Conservation (phyloP, 176 grass and related monocot species). For the Zoysia japonica region DNA sequence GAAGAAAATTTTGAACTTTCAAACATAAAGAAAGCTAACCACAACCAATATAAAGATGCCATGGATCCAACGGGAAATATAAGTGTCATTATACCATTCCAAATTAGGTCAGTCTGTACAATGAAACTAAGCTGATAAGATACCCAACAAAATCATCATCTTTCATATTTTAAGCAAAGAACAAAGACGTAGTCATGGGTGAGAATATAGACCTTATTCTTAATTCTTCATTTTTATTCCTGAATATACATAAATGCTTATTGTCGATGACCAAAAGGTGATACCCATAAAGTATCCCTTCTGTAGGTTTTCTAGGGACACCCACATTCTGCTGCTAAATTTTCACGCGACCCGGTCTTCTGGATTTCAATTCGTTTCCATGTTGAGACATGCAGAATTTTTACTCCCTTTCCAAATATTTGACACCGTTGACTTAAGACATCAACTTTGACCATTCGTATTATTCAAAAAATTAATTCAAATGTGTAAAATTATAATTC, state of each 20-base stretch:
- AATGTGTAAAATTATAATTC: no score
- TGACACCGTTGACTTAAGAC: no score
- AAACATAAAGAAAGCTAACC: not conserved
- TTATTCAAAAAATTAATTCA: no score
- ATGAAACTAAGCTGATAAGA: not conserved
- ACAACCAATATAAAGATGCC: not conserved
- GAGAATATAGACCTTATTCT: not conserved
- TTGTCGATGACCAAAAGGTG: not conserved
- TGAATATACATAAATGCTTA: not conserved
- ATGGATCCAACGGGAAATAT: not conserved
- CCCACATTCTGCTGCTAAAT: slow-evolving; percentile 9
- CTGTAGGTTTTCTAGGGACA: not conserved
- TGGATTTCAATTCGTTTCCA: not conserved
- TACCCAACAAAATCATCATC: not conserved
- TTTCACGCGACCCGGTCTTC: slow-evolving; percentile 23
- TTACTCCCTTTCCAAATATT: no score
- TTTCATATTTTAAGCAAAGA: not conserved
- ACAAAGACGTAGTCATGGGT: not conserved
- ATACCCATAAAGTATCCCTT: not conserved
- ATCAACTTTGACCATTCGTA: no score
- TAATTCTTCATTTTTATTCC: not conserved
- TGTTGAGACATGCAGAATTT: not conserved
- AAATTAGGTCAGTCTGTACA: not conserved
- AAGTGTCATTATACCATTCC: not conserved
- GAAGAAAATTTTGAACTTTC: not conserved